A percentile compares a stretch with the other conserved stretches of the same genome.
phyloP scores from a whole-genome alignment of 208 protist species.

The Tritrichomonas musculus region DNA sequence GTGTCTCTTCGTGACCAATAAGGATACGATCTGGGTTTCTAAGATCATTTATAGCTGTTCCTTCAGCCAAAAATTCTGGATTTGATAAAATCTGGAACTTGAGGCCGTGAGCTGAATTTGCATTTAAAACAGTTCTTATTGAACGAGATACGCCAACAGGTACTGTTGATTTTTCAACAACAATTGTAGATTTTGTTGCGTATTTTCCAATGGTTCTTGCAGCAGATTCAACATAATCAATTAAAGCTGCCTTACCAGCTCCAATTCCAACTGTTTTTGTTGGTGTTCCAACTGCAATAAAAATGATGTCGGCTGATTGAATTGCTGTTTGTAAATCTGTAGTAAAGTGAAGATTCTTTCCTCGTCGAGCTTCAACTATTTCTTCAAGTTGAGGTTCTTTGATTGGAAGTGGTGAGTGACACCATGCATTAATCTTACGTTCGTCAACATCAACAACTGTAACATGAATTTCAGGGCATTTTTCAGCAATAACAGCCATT shows the following conservation, averaged over 20 bases:
- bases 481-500: constrained; percentile 83
- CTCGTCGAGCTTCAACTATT: constrained; percentile 48
- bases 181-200: constrained; percentile 60
- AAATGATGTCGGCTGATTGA: constrained; percentile 76
- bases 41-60: constrained; percentile 76
- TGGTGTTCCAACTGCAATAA: constrained; percentile 89
- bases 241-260: constrained; percentile 48
- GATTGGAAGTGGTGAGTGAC: constrained; percentile 55
- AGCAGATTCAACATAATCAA: constrained; percentile 2
- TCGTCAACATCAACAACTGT: constrained; percentile 76
- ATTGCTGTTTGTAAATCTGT: constrained; percentile 67
- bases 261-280: constrained; percentile 82
- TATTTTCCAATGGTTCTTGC: neutral
- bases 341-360: constrained; percentile 82
- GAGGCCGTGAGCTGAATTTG: constrained; percentile 41
- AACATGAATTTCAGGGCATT: constrained; percentile 74
- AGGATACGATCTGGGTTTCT: constrained; percentile 81
- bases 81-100: constrained; percentile 83
- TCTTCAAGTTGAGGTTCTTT: constrained; percentile 79
- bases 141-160: constrained; percentile 61
- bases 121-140: constrained; percentile 55
- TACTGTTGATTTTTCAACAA: constrained; percentile 87
- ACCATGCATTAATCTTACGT: constrained; percentile 78
- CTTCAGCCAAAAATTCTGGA: constrained; percentile 93
- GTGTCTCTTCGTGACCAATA: constrained; percentile 71